Base-by-base conservation (phyloP, 78 protist species). In the Acrasis kona region DNA sequence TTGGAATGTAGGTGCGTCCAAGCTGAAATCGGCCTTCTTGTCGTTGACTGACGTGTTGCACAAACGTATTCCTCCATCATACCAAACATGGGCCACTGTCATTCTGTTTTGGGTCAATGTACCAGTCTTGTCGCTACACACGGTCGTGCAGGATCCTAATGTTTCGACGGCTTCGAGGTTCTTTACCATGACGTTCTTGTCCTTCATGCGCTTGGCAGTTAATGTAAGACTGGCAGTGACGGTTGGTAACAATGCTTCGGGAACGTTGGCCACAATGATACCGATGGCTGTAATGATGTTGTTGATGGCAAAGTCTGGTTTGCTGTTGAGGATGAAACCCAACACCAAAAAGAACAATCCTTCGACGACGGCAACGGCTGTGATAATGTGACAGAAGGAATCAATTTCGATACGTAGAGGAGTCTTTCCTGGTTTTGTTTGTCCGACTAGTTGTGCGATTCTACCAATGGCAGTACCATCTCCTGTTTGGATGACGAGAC, bases 51-150 rank as follows among this genome's bases (percentile, higher is more conserved):
- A 32, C 32, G 82, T 19, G 27, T 1, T 32, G 30, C 7, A 31
- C 37, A 36, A 50, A 34, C 30, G 30, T 64, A 77, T 2, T 36
- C 40, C 2, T 50, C 57, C 58, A 50, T 65, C 57, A 67, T 41
- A 28, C 76, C 8, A 78, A 6, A 87, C 5, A 38, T 78, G 68
- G 42, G 72, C 66, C 7, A 84, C 84, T 10, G 82, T 80, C 92
- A 89, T 95, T 35, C 75, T 64, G 37, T 92, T 92, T 65, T 86
- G 91, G 50, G 98, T 95, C 28, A 95, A 85, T 10, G 98, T 95
- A 31, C 98, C 98, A 35, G 98, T 95, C 87, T 95, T 95, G 80
- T 95, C 98, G 1, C 89, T 78, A 39, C 95, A 89, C 30, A 95
- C 87, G 2, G 83, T 84, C 19, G 78, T 77, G 5, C 93, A 87